Evolutionary conservation across 441 rosid genomes (phyloP), one percentile per base, ranked within the genome.

Genomic region (Gossypium davidsonii): DNA sequence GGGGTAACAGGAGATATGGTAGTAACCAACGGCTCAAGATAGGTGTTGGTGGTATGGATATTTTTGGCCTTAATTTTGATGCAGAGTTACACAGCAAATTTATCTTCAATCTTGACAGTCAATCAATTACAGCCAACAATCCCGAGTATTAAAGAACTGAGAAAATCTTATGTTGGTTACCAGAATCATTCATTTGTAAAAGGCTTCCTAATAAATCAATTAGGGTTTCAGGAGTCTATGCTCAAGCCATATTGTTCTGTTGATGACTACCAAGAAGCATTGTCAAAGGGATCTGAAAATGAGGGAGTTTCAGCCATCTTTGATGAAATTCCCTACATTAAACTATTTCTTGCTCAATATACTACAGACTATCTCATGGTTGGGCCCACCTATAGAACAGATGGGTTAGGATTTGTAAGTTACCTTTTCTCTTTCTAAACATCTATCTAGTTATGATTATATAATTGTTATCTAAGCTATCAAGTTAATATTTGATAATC

Each of bases 371-470:
- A 55, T 17, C 61, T 18, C 23, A 72, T 76, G 76, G 78, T 75
- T 2, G 87, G 83, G 8, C 83, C 82, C 4, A 78, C 68, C 12
- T 79, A 76, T 61, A 76, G 74, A 69, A 71, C 73, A 1, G 88
- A 52, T 23, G 86, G 88, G 1, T 78, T 81, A 15, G 86, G 84
- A 12, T 83, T 86, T 73, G 89, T 86, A 64, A 65, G 89, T 77
- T 44, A 0, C 21, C 11, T 56, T 20, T 12, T 25, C 6, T 17
- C 21, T 31, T 14, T n/a, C 14, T 61, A 7, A 12, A 18, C 56
- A 23, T 57, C 4, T 57, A 28, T 28, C 34, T 4, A 28, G 6
- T 28, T 28, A 28, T 4, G 6, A 28, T 28, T 28, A 28, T 28
- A 4, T 28, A 28, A 10, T 9, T 57, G 14, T 56, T 28, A 20